phyloP scores from a whole-genome alignment of 768 basidiomycete species.

The Suillus clintonianus region DNA sequence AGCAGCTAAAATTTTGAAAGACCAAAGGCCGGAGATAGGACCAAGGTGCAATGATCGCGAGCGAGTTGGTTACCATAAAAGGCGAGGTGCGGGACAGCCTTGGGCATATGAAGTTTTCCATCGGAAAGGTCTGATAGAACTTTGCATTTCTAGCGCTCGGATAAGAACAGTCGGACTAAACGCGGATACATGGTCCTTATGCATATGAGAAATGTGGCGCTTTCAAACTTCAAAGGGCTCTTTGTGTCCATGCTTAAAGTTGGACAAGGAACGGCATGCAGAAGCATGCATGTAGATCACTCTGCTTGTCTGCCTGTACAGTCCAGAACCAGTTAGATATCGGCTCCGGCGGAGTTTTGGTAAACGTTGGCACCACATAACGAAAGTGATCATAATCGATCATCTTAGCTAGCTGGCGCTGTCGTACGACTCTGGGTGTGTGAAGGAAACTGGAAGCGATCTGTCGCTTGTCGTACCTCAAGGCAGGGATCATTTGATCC shows the following conservation, averaged over 20 bases:
- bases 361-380: not conserved
- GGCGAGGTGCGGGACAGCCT: slow-evolving; percentile 6
- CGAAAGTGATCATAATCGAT: not conserved
- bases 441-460: not conserved
- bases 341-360: slow-evolving; percentile 21
- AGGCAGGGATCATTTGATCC: not conserved
- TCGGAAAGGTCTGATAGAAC: slow-evolving; percentile 31
- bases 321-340: slow-evolving; percentile 7
- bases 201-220: not conserved
- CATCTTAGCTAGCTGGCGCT: not conserved
- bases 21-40: slow-evolving; percentile 14
- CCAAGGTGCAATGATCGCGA: not conserved
- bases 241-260: not conserved
- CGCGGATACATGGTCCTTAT: not conserved
- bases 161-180: slow-evolving; percentile 25
- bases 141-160: slow-evolving; percentile 4
- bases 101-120: slow-evolving; percentile 19
- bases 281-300: not conserved
- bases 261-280: slow-evolving; percentile 8
- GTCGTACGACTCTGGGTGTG: not conserved
- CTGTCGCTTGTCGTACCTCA: not conserved
- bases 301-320: not conserved
- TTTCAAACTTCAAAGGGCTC: not conserved
- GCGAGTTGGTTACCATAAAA: slow-evolving; percentile 13
- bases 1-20: not conserved